Percentiles rank a stretch among this genome's conserved stretches.
These are phyloP conservation scores for Vaccinium vitisidaea DNA, from an alignment of 148 eudicot genomes.

Conservation along the genomic window DNA sequence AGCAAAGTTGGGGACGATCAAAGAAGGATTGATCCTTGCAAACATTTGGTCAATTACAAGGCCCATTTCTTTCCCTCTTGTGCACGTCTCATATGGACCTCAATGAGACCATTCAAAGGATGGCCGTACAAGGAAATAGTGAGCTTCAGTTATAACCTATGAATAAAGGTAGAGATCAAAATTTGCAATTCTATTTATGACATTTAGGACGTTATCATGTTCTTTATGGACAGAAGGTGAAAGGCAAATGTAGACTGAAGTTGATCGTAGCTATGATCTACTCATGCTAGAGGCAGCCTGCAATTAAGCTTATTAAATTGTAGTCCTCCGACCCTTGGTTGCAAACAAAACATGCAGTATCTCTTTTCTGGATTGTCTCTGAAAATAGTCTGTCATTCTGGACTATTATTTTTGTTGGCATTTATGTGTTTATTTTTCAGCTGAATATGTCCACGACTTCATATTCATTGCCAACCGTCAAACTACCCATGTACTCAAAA, in stretches of 20 bases:
- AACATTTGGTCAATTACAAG: neutral
- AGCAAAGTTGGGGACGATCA: neutral
- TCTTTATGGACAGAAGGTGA: neutral
- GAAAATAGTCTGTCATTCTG: no score
- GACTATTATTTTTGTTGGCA: no score
- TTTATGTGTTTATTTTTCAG: no score
- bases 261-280: neutral
- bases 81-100: neutral
- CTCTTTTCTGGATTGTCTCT: no score
- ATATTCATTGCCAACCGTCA: no score
- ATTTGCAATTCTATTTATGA: neutral
- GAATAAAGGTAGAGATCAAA: neutral
- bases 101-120: neutral
- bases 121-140: neutral
- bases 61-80: neutral
- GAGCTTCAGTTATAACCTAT: neutral
- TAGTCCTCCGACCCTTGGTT: no score
- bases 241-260: neutral
- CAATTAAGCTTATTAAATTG: no score
- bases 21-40: conserved; percentile 2
- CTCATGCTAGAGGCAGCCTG: neutral
- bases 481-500: no score
- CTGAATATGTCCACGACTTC: no score
- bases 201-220: neutral
- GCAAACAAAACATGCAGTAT: no score